phyloP scores from a whole-genome alignment of 2,329 filamentous ascomycete genomes.

The Coleophoma eucalyptorum region DNA sequence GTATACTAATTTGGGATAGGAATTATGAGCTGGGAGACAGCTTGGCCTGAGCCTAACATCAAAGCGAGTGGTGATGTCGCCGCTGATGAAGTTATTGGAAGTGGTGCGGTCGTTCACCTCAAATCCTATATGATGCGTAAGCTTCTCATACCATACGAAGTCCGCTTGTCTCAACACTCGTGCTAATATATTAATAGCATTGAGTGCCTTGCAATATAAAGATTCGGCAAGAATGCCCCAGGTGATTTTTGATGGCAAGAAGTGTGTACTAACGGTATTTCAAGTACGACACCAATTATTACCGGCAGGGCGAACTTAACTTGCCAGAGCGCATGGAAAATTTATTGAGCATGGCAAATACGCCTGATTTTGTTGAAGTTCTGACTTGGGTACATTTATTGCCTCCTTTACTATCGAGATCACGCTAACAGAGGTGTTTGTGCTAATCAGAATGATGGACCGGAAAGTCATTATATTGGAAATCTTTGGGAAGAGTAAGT shows the following conservation, averaged over 20 bases:
- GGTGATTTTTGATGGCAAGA: neutral
- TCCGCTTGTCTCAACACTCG: neutral
- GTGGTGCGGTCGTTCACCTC: too few species aligned
- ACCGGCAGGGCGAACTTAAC: neutral
- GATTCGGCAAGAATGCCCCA: neutral
- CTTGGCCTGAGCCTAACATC: too few species aligned
- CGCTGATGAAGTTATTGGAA: too few species aligned
- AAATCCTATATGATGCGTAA: too few species aligned
- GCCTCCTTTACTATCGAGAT: too few species aligned
- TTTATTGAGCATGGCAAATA: neutral
- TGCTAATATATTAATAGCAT: neutral
- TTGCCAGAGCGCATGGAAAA: neutral
- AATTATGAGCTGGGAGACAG: too few species aligned
- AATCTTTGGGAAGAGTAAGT: slow-evolving; percentile 28
- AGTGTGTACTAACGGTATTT: neutral
- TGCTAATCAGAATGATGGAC: slow-evolving; percentile 32
- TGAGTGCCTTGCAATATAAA: neutral
- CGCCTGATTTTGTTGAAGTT: neutral
- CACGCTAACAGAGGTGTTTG: neutral
- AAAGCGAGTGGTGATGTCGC: too few species aligned
- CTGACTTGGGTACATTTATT: too few species aligned
- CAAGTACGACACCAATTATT: neutral
- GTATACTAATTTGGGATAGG: too few species aligned
- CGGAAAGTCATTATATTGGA: slow-evolving; percentile 34
- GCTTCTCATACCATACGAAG: too few species aligned